Evolutionary conservation across 2,329 filamentous ascomycete genomes (phyloP).

Genomic region (Cryphonectria parasitica): DNA sequence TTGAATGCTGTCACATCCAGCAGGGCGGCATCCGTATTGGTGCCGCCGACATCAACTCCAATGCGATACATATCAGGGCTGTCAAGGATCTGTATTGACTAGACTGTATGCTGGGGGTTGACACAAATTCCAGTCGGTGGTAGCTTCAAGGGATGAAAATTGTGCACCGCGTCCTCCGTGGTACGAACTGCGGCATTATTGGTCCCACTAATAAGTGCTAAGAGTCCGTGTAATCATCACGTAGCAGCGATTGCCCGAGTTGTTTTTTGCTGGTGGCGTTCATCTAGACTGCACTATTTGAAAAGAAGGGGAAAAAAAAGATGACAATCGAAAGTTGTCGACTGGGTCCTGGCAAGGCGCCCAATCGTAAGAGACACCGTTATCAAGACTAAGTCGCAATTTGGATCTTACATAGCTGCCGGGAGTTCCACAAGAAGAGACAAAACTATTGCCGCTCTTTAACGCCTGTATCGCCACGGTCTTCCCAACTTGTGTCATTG

Average conservation of each 20-base stretch:
- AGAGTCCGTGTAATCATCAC: background rate
- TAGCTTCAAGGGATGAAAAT: background rate
- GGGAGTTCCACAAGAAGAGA: background rate
- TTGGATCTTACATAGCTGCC: background rate
- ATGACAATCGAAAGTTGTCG: background rate
- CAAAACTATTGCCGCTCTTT: background rate
- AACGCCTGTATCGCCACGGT: background rate
- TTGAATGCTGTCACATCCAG: conserved; percentile 47
- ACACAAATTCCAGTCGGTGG: background rate
- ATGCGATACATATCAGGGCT: conserved; percentile 41
- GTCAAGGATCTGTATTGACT: background rate
- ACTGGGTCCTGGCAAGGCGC: conserved; percentile 4
- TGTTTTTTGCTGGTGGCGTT: background rate
- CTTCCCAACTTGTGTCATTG: background rate
- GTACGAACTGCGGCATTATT: background rate
- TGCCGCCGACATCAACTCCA: conserved; percentile 54
- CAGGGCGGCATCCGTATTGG: conserved; percentile 58
- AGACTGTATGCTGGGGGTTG: background rate
- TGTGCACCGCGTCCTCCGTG: background rate
- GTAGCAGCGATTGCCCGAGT: background rate
- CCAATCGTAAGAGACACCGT: conserved; percentile 35
- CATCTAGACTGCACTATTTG: background rate
- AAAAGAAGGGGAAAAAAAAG: background rate
- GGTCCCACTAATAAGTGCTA: background rate
- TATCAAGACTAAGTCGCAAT: background rate